Evolutionary conservation across 2,329 filamentous ascomycete species (phyloP).

Genomic region (Trichoderma sp.): DNA sequence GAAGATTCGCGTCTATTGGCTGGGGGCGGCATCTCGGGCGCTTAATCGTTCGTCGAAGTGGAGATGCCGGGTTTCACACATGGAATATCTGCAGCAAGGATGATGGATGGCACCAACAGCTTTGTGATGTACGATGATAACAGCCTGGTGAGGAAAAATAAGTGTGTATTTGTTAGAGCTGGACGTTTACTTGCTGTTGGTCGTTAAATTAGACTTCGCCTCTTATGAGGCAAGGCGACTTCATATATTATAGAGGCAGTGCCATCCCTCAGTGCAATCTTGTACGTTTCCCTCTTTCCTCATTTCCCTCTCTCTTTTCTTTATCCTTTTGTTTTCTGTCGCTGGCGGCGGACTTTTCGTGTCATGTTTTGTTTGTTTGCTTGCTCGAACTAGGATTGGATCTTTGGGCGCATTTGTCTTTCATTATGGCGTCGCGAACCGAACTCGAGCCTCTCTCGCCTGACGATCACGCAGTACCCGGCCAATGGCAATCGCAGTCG

Average conservation of each 20-base stretch:
- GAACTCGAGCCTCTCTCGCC: slow-evolving; percentile 6
- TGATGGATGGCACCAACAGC: background rate
- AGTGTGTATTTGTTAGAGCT: background rate
- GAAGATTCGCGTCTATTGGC: background rate
- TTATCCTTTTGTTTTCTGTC: background rate
- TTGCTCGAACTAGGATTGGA: background rate
- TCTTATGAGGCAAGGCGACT: no score
- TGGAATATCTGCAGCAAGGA: background rate
- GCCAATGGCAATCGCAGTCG: background rate
- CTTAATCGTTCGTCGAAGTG: background rate
- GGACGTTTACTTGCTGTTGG: background rate
- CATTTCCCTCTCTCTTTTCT: background rate
- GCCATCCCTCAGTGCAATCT: background rate
- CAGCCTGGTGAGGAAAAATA: background rate
- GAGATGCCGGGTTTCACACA: background rate
- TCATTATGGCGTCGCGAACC: background rate
- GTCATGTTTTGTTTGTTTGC: background rate
- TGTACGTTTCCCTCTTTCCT: background rate
- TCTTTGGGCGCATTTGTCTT: background rate
- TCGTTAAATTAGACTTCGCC: background rate
- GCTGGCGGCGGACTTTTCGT: background rate
- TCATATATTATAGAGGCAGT: background rate
- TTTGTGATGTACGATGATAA: background rate
- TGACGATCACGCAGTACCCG: background rate
- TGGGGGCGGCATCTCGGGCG: background rate